Conservation (phyloP, 495 filamentous ascomycete genomes). For the Rusavskia elegans region DNA sequence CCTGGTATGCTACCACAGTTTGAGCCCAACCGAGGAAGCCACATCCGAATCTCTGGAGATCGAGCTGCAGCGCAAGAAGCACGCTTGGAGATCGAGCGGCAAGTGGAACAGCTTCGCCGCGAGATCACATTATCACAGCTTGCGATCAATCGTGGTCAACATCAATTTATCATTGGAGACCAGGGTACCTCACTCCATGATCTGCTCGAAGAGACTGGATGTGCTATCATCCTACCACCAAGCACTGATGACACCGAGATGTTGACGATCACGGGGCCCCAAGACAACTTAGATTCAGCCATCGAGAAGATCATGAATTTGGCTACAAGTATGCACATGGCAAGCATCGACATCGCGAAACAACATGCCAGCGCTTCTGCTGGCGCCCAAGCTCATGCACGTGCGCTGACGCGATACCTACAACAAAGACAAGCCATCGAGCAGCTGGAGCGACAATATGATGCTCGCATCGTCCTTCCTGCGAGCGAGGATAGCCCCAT, state of each 20-base stretch:
- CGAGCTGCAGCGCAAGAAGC: constrained; percentile 66
- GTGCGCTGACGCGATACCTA: constrained; percentile 71
- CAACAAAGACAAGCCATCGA: constrained; percentile 59
- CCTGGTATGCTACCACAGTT: constrained; percentile 52
- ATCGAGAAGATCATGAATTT: constrained; percentile 68
- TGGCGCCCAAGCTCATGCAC: constrained; percentile 59
- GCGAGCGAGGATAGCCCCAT: constrained; percentile 42
- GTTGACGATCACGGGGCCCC: constrained; percentile 68
- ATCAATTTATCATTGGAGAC: constrained; percentile 84
- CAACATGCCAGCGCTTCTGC: constrained; percentile 58
- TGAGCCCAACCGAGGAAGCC: constrained; percentile 42
- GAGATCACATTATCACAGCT: constrained; percentile 57
- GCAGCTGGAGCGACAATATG: constrained; percentile 57
- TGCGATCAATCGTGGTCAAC: constrained; percentile 58
- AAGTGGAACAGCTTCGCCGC: constrained; percentile 52
- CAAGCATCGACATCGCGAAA: constrained; percentile 59
- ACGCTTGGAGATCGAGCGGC: constrained; percentile 60
- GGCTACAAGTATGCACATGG: constrained; percentile 64
- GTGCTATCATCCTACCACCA: constrained; percentile 62
- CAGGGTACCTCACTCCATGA: constrained; percentile 60
- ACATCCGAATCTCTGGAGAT: constrained; percentile 77
- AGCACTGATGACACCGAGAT: constrained; percentile 58
- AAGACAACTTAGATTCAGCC: constrained; percentile 52
- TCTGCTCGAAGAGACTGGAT: constrained; percentile 82
- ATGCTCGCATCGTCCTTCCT: constrained; percentile 68